Evolutionary conservation across 208 protist species (phyloP).

Genomic region (Borovskyia barvae): DNA sequence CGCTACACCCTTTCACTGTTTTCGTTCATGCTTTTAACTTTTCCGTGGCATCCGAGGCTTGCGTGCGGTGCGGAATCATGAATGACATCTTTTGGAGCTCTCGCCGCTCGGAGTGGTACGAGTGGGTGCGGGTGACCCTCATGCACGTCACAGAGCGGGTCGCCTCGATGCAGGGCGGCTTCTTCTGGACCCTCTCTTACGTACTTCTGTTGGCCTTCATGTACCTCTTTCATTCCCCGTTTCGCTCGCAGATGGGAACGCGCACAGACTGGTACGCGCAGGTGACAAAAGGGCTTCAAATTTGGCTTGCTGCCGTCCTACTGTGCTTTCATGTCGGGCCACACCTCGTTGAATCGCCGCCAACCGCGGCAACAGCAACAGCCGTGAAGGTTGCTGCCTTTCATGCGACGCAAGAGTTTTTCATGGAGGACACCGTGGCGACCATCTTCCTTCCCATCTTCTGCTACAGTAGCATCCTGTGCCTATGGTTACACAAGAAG

Average conservation of each 20-base stretch:
- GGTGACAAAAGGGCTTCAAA: constrained; percentile 70
- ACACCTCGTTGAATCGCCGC: constrained; percentile 24
- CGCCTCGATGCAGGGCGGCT: constrained; percentile 12
- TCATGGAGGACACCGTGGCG: constrained; percentile 27
- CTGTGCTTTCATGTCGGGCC: constrained; percentile 64
- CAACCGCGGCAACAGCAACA: background rate
- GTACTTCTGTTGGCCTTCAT: constrained; percentile 41
- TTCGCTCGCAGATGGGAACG: constrained; percentile 47
- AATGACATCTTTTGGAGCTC: background rate
- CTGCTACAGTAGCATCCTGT: constrained; percentile 41
- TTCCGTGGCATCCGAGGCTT: background rate
- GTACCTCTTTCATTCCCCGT: constrained; percentile 83
- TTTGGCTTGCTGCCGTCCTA: constrained; percentile 50
- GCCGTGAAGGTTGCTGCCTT: background rate
- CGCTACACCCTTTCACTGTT: background rate
- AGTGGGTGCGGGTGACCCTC: constrained; percentile 8
- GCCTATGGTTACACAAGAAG: constrained; percentile 67
- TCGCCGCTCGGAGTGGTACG: constrained; percentile 2
- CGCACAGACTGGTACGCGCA: constrained; percentile 64
- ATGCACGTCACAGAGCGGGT: constrained; percentile 5
- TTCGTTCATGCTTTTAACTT: constrained; percentile 1
- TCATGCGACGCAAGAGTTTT: constrained; percentile 1
- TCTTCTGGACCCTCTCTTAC: constrained; percentile 57
- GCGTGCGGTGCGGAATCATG: background rate
- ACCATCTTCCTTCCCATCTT: constrained; percentile 78